A percentile compares a stretch with the other conserved stretches of the same genome.
These are phyloP conservation scores for Torulaspora gathmanii DNA, from an alignment of 805 yeast species.

Conservation along the genomic window DNA sequence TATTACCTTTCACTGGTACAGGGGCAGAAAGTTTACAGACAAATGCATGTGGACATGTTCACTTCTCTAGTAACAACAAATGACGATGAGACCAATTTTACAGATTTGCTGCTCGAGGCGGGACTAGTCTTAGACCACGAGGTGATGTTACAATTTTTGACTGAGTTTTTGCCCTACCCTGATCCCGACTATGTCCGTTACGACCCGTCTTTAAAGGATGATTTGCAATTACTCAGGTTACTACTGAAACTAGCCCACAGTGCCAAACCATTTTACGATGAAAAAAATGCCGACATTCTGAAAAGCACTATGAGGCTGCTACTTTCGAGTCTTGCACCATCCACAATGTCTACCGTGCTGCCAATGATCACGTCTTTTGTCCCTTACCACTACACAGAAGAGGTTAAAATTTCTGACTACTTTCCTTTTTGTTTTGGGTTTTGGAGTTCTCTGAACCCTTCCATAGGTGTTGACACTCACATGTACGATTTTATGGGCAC, in stretches of 20 bases:
- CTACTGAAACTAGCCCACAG: slow-evolving; percentile 49
- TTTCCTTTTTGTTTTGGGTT: slow-evolving; percentile 65
- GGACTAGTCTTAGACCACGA: slow-evolving; percentile 38
- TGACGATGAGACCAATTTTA: slow-evolving; percentile 34
- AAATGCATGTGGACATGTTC: slow-evolving; percentile 58
- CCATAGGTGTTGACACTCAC: slow-evolving; percentile 55
- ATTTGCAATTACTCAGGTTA: slow-evolving; percentile 45
- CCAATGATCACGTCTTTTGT: slow-evolving; percentile 50
- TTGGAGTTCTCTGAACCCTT: slow-evolving; percentile 56
- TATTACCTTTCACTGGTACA: slow-evolving; percentile 66
- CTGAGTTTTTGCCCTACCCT: slow-evolving; percentile 43
- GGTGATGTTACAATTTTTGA: slow-evolving; percentile 32
- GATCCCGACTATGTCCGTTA: slow-evolving; percentile 45
- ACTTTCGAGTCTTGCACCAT: slow-evolving; percentile 48
- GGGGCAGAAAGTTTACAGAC: slow-evolving; percentile 61
- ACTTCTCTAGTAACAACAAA: slow-evolving; percentile 46
- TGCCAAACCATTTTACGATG: slow-evolving; percentile 52
- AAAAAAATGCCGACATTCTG: slow-evolving; percentile 36
- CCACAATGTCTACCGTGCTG: slow-evolving; percentile 49
- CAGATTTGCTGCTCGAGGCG: slow-evolving; percentile 26
- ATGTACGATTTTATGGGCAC: slow-evolving; percentile 61
- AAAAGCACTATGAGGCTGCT: slow-evolving; percentile 49
- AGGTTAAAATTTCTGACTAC: slow-evolving; percentile 47
- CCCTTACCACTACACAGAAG: slow-evolving; percentile 41
- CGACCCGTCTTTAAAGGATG: slow-evolving; percentile 33